Conservation (phyloP, 768 basidiomycete species). For the Clitopilus passeckerianus region DNA sequence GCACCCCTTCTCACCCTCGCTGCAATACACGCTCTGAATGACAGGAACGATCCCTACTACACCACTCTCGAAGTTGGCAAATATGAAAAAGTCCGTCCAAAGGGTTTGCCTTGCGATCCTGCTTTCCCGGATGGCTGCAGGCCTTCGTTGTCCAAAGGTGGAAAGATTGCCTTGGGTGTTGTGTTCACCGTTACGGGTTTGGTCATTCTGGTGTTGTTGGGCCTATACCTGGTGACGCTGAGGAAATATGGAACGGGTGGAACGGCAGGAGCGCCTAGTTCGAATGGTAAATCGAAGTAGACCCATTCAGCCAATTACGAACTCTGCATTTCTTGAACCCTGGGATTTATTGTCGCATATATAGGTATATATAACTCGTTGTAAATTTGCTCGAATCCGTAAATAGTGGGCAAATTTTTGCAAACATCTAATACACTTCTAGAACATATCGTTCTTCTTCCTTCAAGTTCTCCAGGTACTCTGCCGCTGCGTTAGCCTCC, state of each 20-base stretch:
- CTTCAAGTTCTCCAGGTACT: constrained; percentile 84
- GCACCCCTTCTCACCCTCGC: constrained; percentile 86
- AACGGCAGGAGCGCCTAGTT: background rate
- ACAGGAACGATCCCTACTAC: constrained; percentile 70
- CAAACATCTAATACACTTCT: constrained; percentile 51
- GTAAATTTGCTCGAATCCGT: background rate
- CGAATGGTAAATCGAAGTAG: background rate
- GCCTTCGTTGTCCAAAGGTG: constrained; percentile 51
- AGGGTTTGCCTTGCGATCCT: constrained; percentile 74
- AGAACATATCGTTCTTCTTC: constrained; percentile 97
- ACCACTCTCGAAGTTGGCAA: constrained; percentile 64
- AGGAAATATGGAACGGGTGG: background rate
- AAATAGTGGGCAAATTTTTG: background rate
- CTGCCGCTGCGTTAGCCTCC: constrained; percentile 62
- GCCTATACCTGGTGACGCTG: constrained; percentile 30
- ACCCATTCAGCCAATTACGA: background rate
- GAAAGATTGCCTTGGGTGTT: constrained; percentile 67
- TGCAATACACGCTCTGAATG: constrained; percentile 69
- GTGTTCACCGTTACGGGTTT: constrained; percentile 59
- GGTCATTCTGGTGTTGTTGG: constrained; percentile 43
- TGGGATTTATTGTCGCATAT: background rate
- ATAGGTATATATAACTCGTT: background rate
- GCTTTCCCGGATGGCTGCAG: constrained; percentile 55
- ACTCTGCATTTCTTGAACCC: background rate
- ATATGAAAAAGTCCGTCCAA: constrained; percentile 56